Evolutionary conservation across 495 filamentous ascomycete species (phyloP).

Genomic region (Clavariopsis aquatica): DNA sequence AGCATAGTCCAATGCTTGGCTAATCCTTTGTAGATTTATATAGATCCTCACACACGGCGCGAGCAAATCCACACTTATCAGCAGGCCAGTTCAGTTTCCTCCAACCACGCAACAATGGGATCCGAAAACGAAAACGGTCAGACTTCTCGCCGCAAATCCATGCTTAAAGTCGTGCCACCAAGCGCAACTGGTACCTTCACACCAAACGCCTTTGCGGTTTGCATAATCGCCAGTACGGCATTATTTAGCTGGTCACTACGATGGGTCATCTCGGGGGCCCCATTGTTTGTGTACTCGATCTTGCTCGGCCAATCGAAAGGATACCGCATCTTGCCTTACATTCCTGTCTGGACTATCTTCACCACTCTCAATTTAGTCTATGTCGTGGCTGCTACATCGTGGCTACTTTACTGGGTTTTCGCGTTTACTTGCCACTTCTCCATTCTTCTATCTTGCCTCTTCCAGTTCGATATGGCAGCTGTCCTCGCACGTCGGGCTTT

Average conservation of each 20-base stretch:
- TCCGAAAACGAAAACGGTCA: background rate
- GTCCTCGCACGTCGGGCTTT: conserved; percentile 33
- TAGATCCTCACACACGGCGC: too few relatives aligned
- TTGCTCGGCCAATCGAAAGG: conserved; percentile 40
- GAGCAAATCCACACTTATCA: too few relatives aligned
- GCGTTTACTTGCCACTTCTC: conserved; percentile 38
- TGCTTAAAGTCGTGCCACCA: background rate
- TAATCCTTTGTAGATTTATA: too few relatives aligned
- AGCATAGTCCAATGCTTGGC: too few relatives aligned
- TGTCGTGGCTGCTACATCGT: conserved; percentile 46
- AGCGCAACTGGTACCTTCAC: background rate
- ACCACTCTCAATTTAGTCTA: conserved; percentile 45
- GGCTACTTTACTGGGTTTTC: conserved; percentile 46
- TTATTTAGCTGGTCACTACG: conserved; percentile 30
- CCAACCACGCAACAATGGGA: background rate
- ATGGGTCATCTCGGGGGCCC: conserved; percentile 44
- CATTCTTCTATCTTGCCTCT: conserved; percentile 41
- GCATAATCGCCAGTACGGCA: background rate
- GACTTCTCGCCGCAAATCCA: background rate
- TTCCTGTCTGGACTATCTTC: conserved; percentile 46
- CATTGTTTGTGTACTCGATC: conserved; percentile 41
- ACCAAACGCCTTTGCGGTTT: conserved; percentile 16
- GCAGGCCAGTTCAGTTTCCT: background rate
- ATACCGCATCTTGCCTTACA: conserved; percentile 39
- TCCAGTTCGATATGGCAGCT: conserved; percentile 41